Percentiles rank a stretch among this genome's conserved stretches.
Evolutionary conservation across 306 rosid genomes (phyloP).

Genomic region (Rubus idaeus): DNA sequence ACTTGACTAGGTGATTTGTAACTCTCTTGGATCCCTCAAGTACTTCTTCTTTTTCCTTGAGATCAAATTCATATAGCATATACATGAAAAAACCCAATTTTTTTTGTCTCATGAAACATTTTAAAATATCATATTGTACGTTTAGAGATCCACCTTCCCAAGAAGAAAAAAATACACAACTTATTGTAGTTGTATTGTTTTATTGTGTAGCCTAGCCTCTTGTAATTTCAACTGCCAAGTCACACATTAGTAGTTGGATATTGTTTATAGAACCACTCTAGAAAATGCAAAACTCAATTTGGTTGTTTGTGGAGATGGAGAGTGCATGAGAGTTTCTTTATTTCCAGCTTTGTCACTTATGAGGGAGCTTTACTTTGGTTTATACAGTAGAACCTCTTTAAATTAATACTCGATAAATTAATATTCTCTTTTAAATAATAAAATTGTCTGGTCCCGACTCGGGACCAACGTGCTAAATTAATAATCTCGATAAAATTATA

Average conservation of each 20-base stretch:
- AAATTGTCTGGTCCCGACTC: too few species aligned
- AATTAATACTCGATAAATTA: too few species aligned
- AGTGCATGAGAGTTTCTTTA: too few species aligned
- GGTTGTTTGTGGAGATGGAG: not conserved
- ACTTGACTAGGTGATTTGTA: not conserved
- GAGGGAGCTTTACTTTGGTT: not conserved
- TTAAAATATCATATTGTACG: not conserved
- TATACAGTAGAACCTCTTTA: too few species aligned
- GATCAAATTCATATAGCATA: not conserved
- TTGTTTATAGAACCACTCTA: not conserved
- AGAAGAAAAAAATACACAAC: not conserved
- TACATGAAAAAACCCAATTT: not conserved
- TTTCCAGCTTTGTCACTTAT: not conserved
- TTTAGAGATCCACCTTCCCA: constrained; percentile 5
- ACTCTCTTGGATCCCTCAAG: not conserved
- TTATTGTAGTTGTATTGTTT: not conserved
- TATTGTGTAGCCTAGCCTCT: constrained; percentile 1
- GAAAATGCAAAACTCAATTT: not conserved
- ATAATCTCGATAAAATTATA: too few species aligned
- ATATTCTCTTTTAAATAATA: too few species aligned
- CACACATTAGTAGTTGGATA: not conserved
- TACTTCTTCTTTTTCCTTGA: not conserved
- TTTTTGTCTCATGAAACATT: too few species aligned
- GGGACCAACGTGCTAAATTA: too few species aligned
- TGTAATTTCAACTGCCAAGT: not conserved